Base-by-base conservation (phyloP, 2,329 filamentous ascomycete genomes). In the Pyrenophora graminea region DNA sequence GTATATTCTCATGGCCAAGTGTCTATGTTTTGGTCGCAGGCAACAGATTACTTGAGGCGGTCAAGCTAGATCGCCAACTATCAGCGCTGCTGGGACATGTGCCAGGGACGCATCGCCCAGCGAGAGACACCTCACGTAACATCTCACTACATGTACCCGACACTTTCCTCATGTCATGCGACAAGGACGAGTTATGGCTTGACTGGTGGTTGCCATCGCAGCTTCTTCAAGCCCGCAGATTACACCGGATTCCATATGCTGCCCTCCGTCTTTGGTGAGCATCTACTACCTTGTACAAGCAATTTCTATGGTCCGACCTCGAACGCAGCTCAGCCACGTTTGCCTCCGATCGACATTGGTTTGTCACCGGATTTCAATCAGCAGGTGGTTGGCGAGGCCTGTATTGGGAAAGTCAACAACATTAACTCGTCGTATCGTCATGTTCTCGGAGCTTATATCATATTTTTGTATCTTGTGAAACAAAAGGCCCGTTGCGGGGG, bases 281-380 rank as follows among this genome's bases (percentile, higher is more conserved):
- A 40, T 31, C 23, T 19, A 31, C 33, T 17, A 25, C 32, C 33
- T 30, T 37, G 33, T 18, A n/a, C 34, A 39, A 39, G 21, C 31
- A 36, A 50, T 46, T 39, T 39, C 12, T 30, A 18, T 46, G n/a
- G 23, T 21, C 19, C 12, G 30, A 27, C 23, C 40, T 38, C 19
- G 33, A 15, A 10, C 37, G 47, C 25, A 38, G 25, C 43, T 38
- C 31, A 41, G 36, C 43, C 32, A 41, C 43, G 31, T 27, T 34
- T 8, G 19, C 23, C 31, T 21, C 19, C 25, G 33, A 18, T 15
- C 36, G 15, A 42, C 21, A 38, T 25, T 9, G 23, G 23, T 13
- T 40, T 15, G 25, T 21, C 43, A 37, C 25, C 45, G n/a, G 18
- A 45, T 25, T 25, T 25, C 23, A 9, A 25, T 25, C 23, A 25